Conservation (phyloP, 108 stramenopile species). For the Parietichytrium sp. region DNA sequence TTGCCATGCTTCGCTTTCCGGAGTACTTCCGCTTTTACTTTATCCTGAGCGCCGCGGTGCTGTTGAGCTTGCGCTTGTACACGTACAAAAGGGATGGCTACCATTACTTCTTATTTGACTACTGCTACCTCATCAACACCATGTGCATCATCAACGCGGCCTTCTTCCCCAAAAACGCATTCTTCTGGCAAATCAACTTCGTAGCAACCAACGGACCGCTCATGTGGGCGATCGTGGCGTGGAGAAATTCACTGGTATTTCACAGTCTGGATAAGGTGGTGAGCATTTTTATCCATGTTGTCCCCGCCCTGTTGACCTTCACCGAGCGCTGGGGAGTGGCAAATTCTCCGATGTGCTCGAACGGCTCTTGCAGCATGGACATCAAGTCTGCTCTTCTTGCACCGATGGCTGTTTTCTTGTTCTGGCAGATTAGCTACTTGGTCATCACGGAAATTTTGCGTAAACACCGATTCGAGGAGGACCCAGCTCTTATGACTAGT, state of each 20-base stretch:
- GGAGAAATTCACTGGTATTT: constrained; percentile 78
- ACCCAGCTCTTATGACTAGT: constrained; percentile 30
- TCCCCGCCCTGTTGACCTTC: constrained; percentile 69
- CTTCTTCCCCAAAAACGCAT: background rate
- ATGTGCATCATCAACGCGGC: background rate
- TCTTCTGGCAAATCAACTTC: constrained; percentile 55
- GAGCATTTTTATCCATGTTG: constrained; percentile 72
- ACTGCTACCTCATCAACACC: constrained; percentile 51
- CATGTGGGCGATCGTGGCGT: constrained; percentile 61
- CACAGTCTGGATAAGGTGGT: constrained; percentile 78
- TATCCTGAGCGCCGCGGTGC: background rate
- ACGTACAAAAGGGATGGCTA: constrained; percentile 50
- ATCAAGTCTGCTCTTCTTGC: background rate
- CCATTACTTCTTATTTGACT: constrained; percentile 63
- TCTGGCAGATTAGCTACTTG: constrained; percentile 1
- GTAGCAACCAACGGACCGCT: constrained; percentile 71
- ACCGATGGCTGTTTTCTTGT: background rate
- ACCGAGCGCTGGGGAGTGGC: constrained; percentile 60
- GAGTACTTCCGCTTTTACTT: constrained; percentile 37
- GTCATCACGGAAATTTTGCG: background rate
- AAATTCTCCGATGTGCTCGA: constrained; percentile 8
- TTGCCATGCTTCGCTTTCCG: background rate
- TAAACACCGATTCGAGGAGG: background rate
- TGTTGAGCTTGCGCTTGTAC: constrained; percentile 52
- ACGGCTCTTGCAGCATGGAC: background rate